A percentile compares a stretch with the other conserved stretches of the same genome.
phyloP scores from a whole-genome alignment of 768 basidiomycete species.

The Auricularia auricula-judae region DNA sequence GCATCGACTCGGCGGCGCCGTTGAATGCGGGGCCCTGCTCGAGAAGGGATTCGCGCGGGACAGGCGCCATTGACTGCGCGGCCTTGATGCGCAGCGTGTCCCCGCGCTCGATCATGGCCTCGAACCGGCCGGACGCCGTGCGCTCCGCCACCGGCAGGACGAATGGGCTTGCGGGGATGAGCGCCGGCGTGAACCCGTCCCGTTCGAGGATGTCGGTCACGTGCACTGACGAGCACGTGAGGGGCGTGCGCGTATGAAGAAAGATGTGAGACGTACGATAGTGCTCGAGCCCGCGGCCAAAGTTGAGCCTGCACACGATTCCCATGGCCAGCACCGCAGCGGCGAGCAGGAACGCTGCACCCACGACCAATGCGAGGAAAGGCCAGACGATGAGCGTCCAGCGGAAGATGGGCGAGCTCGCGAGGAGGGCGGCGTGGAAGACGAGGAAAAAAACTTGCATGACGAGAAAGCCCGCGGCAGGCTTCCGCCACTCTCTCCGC shows the following conservation, averaged over 20 bases:
- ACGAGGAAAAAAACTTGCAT: background rate
- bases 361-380: background rate
- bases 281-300: conserved; percentile 42
- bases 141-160: background rate
- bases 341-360: background rate
- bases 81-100: background rate
- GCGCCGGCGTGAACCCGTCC: background rate
- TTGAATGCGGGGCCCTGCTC: no score
- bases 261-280: conserved; percentile 28
- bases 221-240: background rate
- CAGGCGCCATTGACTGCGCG: background rate
- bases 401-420: background rate
- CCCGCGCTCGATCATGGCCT: background rate
- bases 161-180: background rate
- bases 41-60: no score
- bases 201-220: background rate
- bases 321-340: conserved; percentile 31
- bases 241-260: background rate
- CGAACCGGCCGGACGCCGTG: background rate
- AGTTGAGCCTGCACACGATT: conserved; percentile 39
- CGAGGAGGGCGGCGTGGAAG: background rate
- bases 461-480: background rate
- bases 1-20: no score
- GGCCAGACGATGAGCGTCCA: background rate
- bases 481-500: background rate